Evolutionary conservation across 164 flowering plant species (phyloP), one percentile per base, ranked within the genome.

Genomic region (Vitis amurensis): DNA sequence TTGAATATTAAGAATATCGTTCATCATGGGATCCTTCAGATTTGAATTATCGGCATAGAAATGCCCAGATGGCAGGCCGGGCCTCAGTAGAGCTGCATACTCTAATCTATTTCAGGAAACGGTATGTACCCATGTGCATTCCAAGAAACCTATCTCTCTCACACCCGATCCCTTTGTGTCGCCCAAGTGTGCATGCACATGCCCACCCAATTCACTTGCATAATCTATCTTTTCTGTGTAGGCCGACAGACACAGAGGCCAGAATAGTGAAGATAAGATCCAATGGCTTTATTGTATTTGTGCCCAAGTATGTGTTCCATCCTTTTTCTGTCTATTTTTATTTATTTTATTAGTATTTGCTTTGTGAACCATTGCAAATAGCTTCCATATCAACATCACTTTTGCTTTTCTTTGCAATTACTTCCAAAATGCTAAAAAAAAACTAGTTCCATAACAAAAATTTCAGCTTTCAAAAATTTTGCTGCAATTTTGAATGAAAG

Each of bases 11-110:
- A 50, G n/a, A 56, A 17, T 31, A 51, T 23, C 65, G 27, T 10
- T 72, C 67, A 23, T 47, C 66, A 17, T 66, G 2, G 14, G 50
- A 31, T 52, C 59, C 64, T 78, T 44, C 88, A 95, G 99, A 95
- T 88, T 77, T 95, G 72, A 95, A 95, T 81, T 89, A 85, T 81
- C 94, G 99, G 50, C 99, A 95, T 73, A 89, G 96, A 71, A 95
- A 95, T 84, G 99, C 98, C 44, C 99, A 95, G 80, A 95, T 95
- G 97, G 99, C 99, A 10, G 74, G 99, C 55, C 83, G 99, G 64
- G 91, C 93, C 56, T 95, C 99, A 11, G 97, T 95, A 49, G 99
- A 95, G 88, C 93, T 95, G 66, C 98, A 95, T 74, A 95, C 99
- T 10, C 83, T 91, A 55, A 90, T 91, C 31, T 93, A 80, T 81